Evolutionary conservation across 805 yeast genomes (phyloP), one percentile per base, ranked within the genome.

Genomic region (Starmerella apicola): DNA sequence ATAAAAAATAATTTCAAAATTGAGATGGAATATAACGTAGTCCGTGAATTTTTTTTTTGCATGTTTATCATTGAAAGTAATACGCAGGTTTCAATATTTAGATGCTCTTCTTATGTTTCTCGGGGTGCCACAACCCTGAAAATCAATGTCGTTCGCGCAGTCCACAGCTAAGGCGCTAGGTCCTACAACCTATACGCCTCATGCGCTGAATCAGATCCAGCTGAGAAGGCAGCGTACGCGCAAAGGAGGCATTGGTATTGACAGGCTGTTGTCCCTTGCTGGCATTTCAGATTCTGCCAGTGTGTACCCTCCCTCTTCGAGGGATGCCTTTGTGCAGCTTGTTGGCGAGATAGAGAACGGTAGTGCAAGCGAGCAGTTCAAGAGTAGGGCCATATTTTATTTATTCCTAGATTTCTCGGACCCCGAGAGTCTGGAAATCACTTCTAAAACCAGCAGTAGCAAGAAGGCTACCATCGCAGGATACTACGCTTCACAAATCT

Each of bases 111-210:
- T n/a, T n/a, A n/a, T n/a, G n/a, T n/a, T n/a, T n/a, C n/a, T n/a
- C n/a, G n/a, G n/a, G n/a, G n/a, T n/a, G n/a, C n/a, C n/a, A n/a
- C n/a, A n/a, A n/a, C n/a, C n/a, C n/a, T n/a, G n/a, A n/a, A n/a
- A n/a, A n/a, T n/a, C n/a, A 12, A 46, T 46, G 50, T 44, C 50
- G 16, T 46, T 46, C 36, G 49, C 50, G 10, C 44, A 38, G 32
- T 39, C 38, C 22, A 43, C 46, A 12, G 44, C 38, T 12, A 33
- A 45, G 34, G 24, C 41, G n/a, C 41, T 46, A 9, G 41, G 38
- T 5, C 18, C 24, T 13, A 28, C 32, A 23, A 44, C 49, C 17
- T 45, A 45, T 24, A 15, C 36, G 13, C n/a, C 32, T 2, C 1
- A 34, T 4, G 22, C 13, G 15, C 12, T n/a, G 12, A 44, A 38